Evolutionary conservation across 768 basidiomycete species (phyloP), one percentile per base, ranked within the genome.

Genomic region (Antrodiella citrinella): DNA sequence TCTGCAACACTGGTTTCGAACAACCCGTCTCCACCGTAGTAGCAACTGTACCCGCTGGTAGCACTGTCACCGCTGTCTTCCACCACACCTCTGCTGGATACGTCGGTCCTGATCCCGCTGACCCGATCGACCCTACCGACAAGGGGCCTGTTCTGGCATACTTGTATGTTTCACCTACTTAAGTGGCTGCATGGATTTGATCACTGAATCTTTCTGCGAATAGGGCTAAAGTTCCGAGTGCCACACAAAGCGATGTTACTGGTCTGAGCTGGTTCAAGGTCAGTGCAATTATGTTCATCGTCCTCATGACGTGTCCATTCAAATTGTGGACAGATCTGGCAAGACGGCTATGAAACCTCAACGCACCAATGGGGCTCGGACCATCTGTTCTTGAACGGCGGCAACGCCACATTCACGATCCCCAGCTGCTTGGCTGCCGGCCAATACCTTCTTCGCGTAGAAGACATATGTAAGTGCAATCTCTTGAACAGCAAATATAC

Each of bases 401-500:
- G 62, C 5, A 55, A 59, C 26, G 50, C 50, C 13, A 54, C 54
- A 10, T 63, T 65, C 59, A 58, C 51, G 4, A 62, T 65, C 40
- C 64, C 64, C 3, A 39, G 41, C 5, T 65, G 64, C 44, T 59
- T 65, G 38, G 40, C 48, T 1, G 35, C 57, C 13, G 64, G 64
- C 3, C 48, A 49, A 25, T 49, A 49, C 21, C 39, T 49, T 4
- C 18, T 49, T 4, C 48, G 48, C 9, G 48, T 35, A 3, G 48
- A 49, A 25, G 12, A 38, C 22, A 49, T 49, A 18, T 9, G 15
- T 41, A 41, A 22, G 15, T 42, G 7, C 3, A 40, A 3, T 21
- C 26, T 26, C 22, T 55, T 75, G 42, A 76, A 75, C 51, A 74
- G 71, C 73, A 55, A 21, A 61, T 47, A 47, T 25, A 5, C 42